Percentiles rank a stretch among this genome's conserved stretches.
Conservation (phyloP, 306 rosid genomes). For the Vachellia collinsii region DNA sequence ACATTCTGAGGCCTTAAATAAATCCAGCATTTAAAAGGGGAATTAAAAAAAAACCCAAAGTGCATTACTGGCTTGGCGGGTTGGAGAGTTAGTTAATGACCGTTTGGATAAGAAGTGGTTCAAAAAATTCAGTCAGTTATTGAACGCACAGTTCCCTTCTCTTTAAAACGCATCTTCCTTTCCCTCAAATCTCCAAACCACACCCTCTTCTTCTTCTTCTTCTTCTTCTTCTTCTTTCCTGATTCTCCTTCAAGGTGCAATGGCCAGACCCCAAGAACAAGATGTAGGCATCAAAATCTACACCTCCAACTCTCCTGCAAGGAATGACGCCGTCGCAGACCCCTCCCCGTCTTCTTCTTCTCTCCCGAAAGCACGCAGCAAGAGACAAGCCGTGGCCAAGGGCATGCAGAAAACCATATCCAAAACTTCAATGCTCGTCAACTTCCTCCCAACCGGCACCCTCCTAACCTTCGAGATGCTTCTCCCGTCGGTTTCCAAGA, state of each 20-base stretch:
- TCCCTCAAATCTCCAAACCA: background rate
- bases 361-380: constrained; percentile 32
- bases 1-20: too few species aligned
- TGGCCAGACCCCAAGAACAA: background rate
- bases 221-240: too few species aligned
- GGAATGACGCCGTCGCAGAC: background rate
- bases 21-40: too few species aligned
- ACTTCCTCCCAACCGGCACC: constrained; percentile 69
- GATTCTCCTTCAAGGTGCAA: background rate
- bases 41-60: too few species aligned
- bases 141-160: background rate
- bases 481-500: constrained; percentile 52
- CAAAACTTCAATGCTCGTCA: constrained; percentile 61
- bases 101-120: background rate
- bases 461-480: constrained; percentile 72
- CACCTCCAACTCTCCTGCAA: constrained; percentile 1
- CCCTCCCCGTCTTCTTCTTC: background rate
- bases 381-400: constrained; percentile 57
- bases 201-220: background rate
- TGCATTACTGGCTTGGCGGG: too few species aligned
- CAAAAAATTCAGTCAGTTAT: background rate
- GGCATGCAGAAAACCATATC: constrained; percentile 68
- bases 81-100: constrained; percentile 1
- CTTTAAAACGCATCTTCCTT: background rate
- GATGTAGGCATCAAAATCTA: constrained; percentile 22